phyloP scores from a whole-genome alignment of 1,284 basidiomycete species.

The Pseudozyma hubeiensis region DNA sequence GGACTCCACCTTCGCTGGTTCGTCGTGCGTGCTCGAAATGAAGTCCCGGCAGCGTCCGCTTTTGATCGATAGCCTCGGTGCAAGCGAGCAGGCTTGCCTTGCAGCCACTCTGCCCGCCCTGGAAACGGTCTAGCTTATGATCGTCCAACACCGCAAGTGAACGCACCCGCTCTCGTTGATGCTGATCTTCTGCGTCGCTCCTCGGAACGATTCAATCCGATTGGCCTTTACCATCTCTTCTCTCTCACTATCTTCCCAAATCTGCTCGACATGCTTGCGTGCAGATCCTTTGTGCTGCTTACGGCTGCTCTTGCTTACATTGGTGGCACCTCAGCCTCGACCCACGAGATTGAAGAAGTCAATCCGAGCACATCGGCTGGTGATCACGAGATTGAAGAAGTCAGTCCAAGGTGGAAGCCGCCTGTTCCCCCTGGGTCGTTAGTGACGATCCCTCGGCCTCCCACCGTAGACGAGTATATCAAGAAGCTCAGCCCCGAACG shows the following conservation, averaged over 20 bases:
- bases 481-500: not conserved
- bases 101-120: slow-evolving; percentile 19
- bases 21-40: slow-evolving; percentile 54
- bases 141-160: not conserved
- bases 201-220: too few species aligned
- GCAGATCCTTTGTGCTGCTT: not conserved
- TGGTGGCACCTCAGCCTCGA: not conserved
- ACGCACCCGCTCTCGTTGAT: too few species aligned
- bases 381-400: too few species aligned
- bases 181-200: too few species aligned
- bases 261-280: not conserved
- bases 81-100: slow-evolving; percentile 32
- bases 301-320: not conserved
- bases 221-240: too few species aligned
- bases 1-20: slow-evolving; percentile 49
- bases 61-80: slow-evolving; percentile 31
- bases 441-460: not conserved
- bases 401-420: too few species aligned
- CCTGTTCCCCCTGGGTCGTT: not conserved
- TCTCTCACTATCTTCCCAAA: not conserved
- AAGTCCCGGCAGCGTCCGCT: slow-evolving; percentile 22
- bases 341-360: too few species aligned
- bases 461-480: not conserved
- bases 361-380: too few species aligned
- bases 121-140: not conserved